Conservation (phyloP, 176 grass and related monocot genomes). For the Rhynchospora pubera region DNA sequence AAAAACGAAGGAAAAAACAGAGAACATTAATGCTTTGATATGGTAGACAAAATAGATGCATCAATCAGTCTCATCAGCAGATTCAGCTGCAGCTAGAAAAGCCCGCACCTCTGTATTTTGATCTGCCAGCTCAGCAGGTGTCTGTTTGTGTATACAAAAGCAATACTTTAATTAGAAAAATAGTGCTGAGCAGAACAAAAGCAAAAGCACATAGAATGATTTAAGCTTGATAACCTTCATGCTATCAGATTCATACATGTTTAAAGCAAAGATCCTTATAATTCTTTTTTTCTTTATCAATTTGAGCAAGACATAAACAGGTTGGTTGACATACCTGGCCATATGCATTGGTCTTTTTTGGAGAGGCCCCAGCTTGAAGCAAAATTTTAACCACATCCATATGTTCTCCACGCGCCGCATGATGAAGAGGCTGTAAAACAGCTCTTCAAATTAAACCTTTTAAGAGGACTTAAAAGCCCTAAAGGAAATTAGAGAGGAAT, state of each 20-base stretch:
- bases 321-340: slow-evolving; percentile 32
- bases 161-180: neutral
- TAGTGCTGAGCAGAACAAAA: neutral
- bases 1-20: neutral
- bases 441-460: neutral
- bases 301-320: neutral
- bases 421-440: slow-evolving; percentile 69
- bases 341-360: slow-evolving; percentile 58
- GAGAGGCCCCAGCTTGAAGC: slow-evolving; percentile 61
- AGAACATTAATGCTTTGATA: neutral
- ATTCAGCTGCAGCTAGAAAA: slow-evolving; percentile 40
- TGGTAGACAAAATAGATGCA: neutral
- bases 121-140: slow-evolving; percentile 73
- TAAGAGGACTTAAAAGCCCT: neutral
- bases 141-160: slow-evolving; percentile 25
- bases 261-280: neutral
- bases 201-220: neutral
- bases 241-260: neutral
- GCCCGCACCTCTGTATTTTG: slow-evolving; percentile 53
- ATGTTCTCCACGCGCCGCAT: slow-evolving; percentile 90
- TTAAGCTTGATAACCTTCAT: neutral
- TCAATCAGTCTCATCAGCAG: slow-evolving; percentile 20
- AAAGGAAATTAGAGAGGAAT: neutral
- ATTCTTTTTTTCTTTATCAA: neutral
- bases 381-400: slow-evolving; percentile 66